Evolutionary conservation across 2,329 filamentous ascomycete species (phyloP), one percentile per base, ranked within the genome.

Genomic region (Xylariaceae sp.): DNA sequence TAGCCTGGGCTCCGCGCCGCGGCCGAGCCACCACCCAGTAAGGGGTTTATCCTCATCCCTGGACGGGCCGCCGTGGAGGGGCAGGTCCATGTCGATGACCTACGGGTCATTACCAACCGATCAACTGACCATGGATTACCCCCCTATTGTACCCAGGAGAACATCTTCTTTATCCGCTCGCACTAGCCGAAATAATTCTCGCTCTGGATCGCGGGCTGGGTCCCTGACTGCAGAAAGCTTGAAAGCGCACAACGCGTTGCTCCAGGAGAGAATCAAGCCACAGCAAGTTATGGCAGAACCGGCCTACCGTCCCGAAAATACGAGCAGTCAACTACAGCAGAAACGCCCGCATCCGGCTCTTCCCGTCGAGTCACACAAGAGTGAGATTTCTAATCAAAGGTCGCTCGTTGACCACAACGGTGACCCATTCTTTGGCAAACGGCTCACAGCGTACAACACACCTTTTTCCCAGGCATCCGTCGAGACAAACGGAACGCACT

Each of bases 121-220:
- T 51, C 74, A 78, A 60, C 74, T 79, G 22, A 85, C 81, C 0
- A 80, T 84, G 51, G 83, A 85, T 65, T 83, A 76, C 53, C 79
- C 83, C 9, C 83, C 82, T 9, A 70, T 72, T 7, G 76, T 85
- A 30, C 83, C 83, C 0, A 66, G 71, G 32, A 76, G 83, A 41
- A 77, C 77, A 39, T 85, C 83, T 1, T 86, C 83, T 13, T 71
- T 85, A 7, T 86, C 83, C 3, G 82, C 82, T 1, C 80, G 81
- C 1, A 84, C 81, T 1, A 86, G 81, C 63, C 75, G 80, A 39
- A 83, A 83, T 60, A 64, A 61, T 29, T 70, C 68, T 21, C 61
- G 61, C 19, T 61, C 66, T 55, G 63, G 65, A 18, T 69, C 67
- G 13, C 59, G 65, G 49, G 58, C 65, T 9, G 76, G 74, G 3